Base-by-base conservation (phyloP, 2,329 filamentous ascomycete species). In the Venturia pyrina region DNA sequence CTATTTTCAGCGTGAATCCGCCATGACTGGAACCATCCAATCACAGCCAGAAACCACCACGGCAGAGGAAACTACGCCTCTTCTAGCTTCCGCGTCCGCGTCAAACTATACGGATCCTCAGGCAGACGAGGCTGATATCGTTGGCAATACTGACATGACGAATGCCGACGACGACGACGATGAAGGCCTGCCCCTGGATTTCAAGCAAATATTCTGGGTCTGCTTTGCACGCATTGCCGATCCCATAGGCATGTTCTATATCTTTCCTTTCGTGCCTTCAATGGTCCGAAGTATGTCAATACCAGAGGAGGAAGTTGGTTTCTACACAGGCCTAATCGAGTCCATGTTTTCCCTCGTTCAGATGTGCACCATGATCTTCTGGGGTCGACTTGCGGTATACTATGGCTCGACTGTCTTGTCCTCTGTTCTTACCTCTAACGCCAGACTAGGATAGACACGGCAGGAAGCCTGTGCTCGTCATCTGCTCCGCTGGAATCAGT, bases 211-310 rank as follows among this genome's bases (percentile, higher is more conserved):
- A 64, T 74, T 88, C 41, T 75, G 89, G 13, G 84, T 95, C 15
- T 93, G 90, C 78, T 89, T 87, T 73, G 86, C 87, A 1, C 85
- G 89, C 6, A 73, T 90, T 34, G 80, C 90, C 57, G 90, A 93
- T 72, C 89, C 90, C 0, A 82, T 93, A 50, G 88, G 89, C n/a
- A 93, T 91, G 78, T 93, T 93, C 78, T 86, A 82, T 73, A 91
- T 93, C 73, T 89, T 93, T 71, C 89, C 90, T 0, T 93, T 89
- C 76, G 84, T 95, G 75, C 90, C 87, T 71, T 80, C 88, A 72
- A 93, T 93, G 90, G 86, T 90, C 46, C 80, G 83, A 66, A 88
- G 87, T 67, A 89, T 89, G 11, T 71, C 80, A 13, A 76, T 93
- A 1, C 74, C 80, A 1, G 78, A 84, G 57, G 77, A 82, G n/a